A percentile compares a stretch with the other conserved stretches of the same genome.
These are phyloP conservation scores for Glycine latifolia DNA, from an alignment of 306 rosid species.

Conservation along the genomic window DNA sequence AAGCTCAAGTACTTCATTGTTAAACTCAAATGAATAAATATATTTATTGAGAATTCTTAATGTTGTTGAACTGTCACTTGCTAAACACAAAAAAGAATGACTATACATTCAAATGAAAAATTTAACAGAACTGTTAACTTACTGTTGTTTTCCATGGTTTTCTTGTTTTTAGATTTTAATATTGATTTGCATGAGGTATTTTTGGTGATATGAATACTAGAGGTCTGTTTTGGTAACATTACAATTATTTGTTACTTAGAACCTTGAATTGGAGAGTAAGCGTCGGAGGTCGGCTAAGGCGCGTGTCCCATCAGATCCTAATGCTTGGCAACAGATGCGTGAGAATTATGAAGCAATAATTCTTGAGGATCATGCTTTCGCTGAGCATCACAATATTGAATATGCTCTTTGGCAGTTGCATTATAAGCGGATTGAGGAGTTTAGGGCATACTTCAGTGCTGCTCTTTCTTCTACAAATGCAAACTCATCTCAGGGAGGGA, in stretches of 20 bases:
- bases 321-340: slow-evolving; percentile 93
- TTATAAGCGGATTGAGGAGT: slow-evolving; percentile 91
- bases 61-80: not conserved
- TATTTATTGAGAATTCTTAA: not conserved
- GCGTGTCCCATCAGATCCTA: slow-evolving; percentile 91
- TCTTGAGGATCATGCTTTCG: slow-evolving; percentile 87
- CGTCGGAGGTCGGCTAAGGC: slow-evolving; percentile 88
- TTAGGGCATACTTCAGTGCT: slow-evolving; percentile 74
- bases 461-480: slow-evolving; percentile 67
- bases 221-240: slow-evolving; percentile 16
- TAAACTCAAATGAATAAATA: slow-evolving; percentile 6
- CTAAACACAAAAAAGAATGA: not conserved
- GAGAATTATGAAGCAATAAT: slow-evolving; percentile 93
- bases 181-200: not conserved
- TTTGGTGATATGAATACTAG: not conserved
- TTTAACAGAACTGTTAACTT: not conserved
- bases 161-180: not conserved
- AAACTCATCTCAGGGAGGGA: slow-evolving; percentile 69
- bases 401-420: slow-evolving; percentile 93
- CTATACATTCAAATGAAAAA: not conserved
- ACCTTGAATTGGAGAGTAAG: slow-evolving; percentile 75
- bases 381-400: slow-evolving; percentile 82
- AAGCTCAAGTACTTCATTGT: not conserved
- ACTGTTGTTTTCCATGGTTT: slow-evolving; percentile 5
- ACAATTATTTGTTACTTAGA: slow-evolving; percentile 54